Percentiles rank a stretch among this genome's conserved stretches.
These are phyloP conservation scores for Mucor racemosus DNA, from an alignment of 371 early-diverging fungal genomes.

Conservation along the genomic window DNA sequence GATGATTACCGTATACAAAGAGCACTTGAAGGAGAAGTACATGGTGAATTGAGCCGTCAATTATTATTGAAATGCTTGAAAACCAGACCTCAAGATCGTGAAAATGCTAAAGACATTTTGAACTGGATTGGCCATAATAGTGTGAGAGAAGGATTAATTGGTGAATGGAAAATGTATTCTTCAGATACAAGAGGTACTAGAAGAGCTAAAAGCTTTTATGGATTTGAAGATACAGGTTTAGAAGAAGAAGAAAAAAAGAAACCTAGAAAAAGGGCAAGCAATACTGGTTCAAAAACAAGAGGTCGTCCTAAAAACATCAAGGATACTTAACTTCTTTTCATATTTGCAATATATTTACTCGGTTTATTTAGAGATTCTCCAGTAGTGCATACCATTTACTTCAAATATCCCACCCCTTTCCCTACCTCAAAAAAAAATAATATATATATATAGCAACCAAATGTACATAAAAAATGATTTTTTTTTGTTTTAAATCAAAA, in stretches of 20 bases:
- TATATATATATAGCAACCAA: not conserved
- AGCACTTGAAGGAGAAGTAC: constrained; percentile 58
- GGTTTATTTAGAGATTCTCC: not conserved
- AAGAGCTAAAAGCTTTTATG: constrained; percentile 40
- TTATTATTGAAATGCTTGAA: constrained; percentile 56
- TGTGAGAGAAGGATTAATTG: constrained; percentile 37
- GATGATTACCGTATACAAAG: constrained; percentile 62
- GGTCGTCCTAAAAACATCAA: constrained; percentile 27
- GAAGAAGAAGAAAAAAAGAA: constrained; percentile 32
- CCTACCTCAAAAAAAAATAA: not conserved
- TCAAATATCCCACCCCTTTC: not conserved
- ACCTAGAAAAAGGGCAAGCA: constrained; percentile 21
- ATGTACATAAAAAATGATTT: constrained; percentile 1
- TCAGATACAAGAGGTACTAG: constrained; percentile 47
- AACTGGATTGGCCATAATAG: constrained; percentile 48
- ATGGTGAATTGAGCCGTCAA: constrained; percentile 54
- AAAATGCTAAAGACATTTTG: constrained; percentile 49
- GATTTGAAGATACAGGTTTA: constrained; percentile 28
- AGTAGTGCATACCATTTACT: not conserved
- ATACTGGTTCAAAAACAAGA: constrained; percentile 13
- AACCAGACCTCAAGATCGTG: constrained; percentile 56
- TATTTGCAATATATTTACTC: not conserved
- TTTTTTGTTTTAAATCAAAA: too few species aligned
- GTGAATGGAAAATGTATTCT: constrained; percentile 57
- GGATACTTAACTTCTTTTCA: constrained; percentile 3